Conservation (phyloP, 306 rosid genomes). For the Ziziphus jujuba region DNA sequence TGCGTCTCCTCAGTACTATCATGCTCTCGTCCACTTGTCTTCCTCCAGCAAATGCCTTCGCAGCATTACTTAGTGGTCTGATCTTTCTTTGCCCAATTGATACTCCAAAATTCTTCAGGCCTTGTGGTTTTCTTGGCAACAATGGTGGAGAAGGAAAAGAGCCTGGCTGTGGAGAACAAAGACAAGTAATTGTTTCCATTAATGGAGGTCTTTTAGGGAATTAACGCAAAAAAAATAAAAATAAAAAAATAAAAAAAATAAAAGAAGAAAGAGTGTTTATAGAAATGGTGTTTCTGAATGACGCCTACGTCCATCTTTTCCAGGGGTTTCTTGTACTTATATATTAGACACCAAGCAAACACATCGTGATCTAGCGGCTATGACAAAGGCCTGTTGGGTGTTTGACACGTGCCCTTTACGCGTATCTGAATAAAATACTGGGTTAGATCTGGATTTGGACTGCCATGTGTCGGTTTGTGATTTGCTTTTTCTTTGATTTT, state of each 20-base stretch:
- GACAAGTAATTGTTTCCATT: conserved; percentile 11
- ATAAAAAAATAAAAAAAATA: too few species aligned
- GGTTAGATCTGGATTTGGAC: background rate
- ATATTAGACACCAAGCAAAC: background rate
- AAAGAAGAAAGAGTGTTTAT: too few species aligned
- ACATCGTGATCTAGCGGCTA: background rate
- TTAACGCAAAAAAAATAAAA: background rate
- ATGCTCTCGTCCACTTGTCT: conserved; percentile 33
- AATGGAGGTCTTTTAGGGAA: background rate
- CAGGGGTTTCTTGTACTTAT: background rate
- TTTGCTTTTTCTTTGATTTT: background rate
- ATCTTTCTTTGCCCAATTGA: background rate
- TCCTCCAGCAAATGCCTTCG: conserved; percentile 1
- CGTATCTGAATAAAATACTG: background rate
- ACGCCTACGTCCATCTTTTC: too few species aligned
- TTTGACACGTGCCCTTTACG: conserved; percentile 18
- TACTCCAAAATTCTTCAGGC: background rate
- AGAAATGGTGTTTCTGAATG: too few species aligned
- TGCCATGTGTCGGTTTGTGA: background rate
- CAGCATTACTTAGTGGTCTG: background rate
- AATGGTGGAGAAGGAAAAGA: background rate
- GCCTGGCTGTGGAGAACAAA: background rate
- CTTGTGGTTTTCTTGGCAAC: background rate
- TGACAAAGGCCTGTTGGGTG: background rate
- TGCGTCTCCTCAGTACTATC: conserved; percentile 35